phyloP scores from a whole-genome alignment of 176 grass and related monocot species.

The Lolium multiflorum region DNA sequence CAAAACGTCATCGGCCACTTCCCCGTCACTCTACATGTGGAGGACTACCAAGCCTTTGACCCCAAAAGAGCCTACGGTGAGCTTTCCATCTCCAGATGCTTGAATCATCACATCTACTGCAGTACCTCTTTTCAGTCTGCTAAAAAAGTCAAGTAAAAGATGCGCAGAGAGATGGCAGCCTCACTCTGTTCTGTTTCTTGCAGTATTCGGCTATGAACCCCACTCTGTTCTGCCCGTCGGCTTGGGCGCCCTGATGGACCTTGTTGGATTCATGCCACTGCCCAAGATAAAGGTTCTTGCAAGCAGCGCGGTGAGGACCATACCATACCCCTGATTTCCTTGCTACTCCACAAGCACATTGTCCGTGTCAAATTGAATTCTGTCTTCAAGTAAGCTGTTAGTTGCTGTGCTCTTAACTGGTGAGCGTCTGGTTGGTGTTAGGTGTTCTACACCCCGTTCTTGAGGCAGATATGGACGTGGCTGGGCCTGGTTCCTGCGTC shows the following conservation, averaged over 20 bases:
- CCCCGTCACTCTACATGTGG: constrained; percentile 77
- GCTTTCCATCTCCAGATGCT: constrained; percentile 13
- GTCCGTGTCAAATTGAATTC: not conserved
- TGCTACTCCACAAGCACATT: not conserved
- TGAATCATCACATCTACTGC: constrained; percentile 16
- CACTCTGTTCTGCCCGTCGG: constrained; percentile 90
- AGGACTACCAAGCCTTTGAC: constrained; percentile 77
- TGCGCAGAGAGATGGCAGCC: not conserved
- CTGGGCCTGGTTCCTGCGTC: constrained; percentile 78
- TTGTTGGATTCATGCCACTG: constrained; percentile 80
- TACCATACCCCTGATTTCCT: constrained; percentile 15
- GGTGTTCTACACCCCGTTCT: constrained; percentile 96
- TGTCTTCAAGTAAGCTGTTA: not conserved
- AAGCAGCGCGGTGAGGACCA: constrained; percentile 87
- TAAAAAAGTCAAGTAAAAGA: not conserved
- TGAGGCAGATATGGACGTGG: constrained; percentile 97
- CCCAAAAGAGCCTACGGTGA: constrained; percentile 77
- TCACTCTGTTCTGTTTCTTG: not conserved
- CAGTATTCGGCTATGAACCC: constrained; percentile 92
- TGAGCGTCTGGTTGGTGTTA: constrained; percentile 36
- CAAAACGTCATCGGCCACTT: constrained; percentile 83
- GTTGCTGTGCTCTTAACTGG: constrained; percentile 16
- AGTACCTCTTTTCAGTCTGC: constrained; percentile 4
- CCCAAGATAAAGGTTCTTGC: constrained; percentile 76
- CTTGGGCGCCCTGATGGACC: constrained; percentile 50